Percentiles rank a stretch among this genome's conserved stretches.
phyloP scores from a whole-genome alignment of 805 yeast species.

The Myxozyma kluyveri region DNA sequence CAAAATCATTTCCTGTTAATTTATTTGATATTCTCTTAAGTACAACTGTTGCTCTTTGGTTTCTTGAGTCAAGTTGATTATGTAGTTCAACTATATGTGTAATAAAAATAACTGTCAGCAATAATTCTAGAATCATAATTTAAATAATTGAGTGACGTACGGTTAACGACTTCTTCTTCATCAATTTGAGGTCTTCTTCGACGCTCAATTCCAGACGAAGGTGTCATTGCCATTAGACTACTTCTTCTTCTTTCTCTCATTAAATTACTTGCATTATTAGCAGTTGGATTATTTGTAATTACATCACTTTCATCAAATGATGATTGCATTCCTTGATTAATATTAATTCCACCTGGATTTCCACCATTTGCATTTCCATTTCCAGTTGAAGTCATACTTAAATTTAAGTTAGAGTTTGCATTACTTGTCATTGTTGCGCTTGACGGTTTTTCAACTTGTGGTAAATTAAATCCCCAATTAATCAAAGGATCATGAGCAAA shows the following conservation, averaged over 20 bases:
- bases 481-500: conserved; percentile 98
- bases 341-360: not conserved
- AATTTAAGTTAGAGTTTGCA: too few species aligned
- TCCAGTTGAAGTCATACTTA: not conserved
- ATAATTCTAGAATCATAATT: not conserved
- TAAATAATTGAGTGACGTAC: conserved; percentile 5
- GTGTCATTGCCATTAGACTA: conserved; percentile 11
- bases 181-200: conserved; percentile 46
- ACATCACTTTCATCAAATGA: not conserved
- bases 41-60: conserved; percentile 87
- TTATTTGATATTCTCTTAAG: conserved; percentile 87
- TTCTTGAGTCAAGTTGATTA: conserved; percentile 64
- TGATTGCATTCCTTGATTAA: not conserved
- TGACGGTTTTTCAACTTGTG: conserved; percentile 16
- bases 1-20: conserved; percentile 89
- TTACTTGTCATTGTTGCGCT: not conserved
- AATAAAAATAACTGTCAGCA: not conserved
- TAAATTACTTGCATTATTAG: conserved; percentile 3
- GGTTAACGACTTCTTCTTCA: conserved; percentile 66
- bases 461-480: conserved; percentile 81
- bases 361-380: not conserved
- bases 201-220: conserved; percentile 22
- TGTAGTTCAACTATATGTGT: conserved; percentile 53
- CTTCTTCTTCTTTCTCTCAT: conserved; percentile 43
- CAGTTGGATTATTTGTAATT: not conserved